These are phyloP conservation scores for Russula griseocarnosa DNA, from an alignment of 768 basidiomycete species.

Conservation along the genomic window DNA sequence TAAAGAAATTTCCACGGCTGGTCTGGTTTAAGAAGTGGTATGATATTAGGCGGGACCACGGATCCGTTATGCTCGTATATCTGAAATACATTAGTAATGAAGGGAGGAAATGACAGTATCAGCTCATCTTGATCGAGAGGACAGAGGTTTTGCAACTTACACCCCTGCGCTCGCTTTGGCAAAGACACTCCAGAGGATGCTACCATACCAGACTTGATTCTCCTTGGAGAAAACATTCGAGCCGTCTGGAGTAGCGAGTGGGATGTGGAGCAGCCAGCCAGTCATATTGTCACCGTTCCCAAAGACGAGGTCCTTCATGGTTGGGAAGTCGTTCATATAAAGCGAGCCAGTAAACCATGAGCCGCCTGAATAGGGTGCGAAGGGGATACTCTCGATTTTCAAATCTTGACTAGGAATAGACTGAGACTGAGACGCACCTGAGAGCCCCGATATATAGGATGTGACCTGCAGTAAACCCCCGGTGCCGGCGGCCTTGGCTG, in stretches of 20 bases:
- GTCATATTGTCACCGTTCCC: conserved; percentile 46
- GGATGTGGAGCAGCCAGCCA: conserved; percentile 57
- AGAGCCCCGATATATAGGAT: conserved; percentile 64
- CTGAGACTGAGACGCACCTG: conserved; percentile 40
- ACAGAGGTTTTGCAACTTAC: conserved; percentile 37
- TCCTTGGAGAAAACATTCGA: conserved; percentile 41
- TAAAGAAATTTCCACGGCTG: conserved; percentile 53
- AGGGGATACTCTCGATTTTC: background rate
- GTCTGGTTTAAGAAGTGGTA: conserved; percentile 75
- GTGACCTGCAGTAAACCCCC: conserved; percentile 69
- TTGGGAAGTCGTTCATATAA: conserved; percentile 60
- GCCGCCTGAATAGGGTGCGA: conserved; percentile 42
- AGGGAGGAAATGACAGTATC: background rate
- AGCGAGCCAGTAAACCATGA: conserved; percentile 67
- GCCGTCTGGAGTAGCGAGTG: conserved; percentile 54
- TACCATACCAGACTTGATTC: conserved; percentile 53
- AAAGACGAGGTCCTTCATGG: conserved; percentile 51
- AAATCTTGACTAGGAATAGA: background rate
- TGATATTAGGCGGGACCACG: conserved; percentile 61
- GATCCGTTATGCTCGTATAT: conserved; percentile 61
- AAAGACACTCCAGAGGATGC: conserved; percentile 50
- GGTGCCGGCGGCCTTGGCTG: conserved; percentile 54
- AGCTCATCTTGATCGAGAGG: background rate
- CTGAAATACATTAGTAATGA: conserved; percentile 34
- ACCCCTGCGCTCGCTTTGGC: conserved; percentile 53